phyloP scores from a whole-genome alignment of 805 yeast species.

The Candida quercuum region DNA sequence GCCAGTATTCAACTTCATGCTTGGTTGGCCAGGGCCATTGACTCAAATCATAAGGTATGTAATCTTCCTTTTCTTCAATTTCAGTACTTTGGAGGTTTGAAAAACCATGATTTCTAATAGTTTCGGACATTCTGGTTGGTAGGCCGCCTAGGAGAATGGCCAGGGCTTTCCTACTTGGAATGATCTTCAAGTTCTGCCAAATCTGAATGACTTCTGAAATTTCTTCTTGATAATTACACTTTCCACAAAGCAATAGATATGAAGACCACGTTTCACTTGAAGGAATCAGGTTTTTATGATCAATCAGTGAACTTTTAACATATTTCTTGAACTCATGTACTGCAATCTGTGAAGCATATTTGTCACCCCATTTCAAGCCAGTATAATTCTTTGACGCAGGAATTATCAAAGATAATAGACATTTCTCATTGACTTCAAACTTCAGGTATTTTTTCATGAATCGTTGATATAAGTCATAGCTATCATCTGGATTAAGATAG shows the following conservation, averaged over 20 bases:
- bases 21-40: slow-evolving; percentile 34
- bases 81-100: slow-evolving; percentile 2
- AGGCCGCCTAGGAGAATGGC: slow-evolving; percentile 30
- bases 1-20: slow-evolving; percentile 20
- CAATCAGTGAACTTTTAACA: slow-evolving; percentile 29
- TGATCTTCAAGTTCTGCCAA: slow-evolving; percentile 45
- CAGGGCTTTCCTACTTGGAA: slow-evolving; percentile 37
- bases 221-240: slow-evolving; percentile 42
- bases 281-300: slow-evolving; percentile 31
- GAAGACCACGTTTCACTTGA: slow-evolving; percentile 41
- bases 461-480: slow-evolving; percentile 24
- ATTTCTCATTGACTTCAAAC: slow-evolving; percentile 24
- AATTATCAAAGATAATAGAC: slow-evolving; percentile 41
- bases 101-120: slow-evolving; percentile 33
- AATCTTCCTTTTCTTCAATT: not conserved
- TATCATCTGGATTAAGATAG: slow-evolving; percentile 24
- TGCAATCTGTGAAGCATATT: slow-evolving; percentile 56
- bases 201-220: slow-evolving; percentile 44
- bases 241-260: slow-evolving; percentile 47
- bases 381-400: slow-evolving; percentile 35
- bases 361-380: slow-evolving; percentile 39
- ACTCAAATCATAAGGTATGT: slow-evolving; percentile 1
- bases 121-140: slow-evolving; percentile 23
- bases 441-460: slow-evolving; percentile 16
- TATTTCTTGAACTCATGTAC: slow-evolving; percentile 46